Percentiles rank a stretch among this genome's conserved stretches.
These are phyloP conservation scores for Arachis stenosperma DNA, from an alignment of 306 rosid species.

Conservation along the genomic window DNA sequence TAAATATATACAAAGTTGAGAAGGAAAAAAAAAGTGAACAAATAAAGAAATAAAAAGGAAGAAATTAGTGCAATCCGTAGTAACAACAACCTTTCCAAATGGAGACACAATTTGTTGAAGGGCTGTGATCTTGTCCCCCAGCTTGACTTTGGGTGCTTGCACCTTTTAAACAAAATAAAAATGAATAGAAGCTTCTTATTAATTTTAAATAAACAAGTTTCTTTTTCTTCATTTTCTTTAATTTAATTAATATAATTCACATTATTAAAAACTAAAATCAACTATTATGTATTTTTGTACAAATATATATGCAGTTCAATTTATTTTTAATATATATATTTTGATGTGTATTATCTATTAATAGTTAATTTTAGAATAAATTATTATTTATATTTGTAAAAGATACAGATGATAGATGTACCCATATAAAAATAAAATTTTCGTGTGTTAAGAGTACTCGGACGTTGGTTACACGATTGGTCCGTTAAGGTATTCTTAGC, in stretches of 20 bases:
- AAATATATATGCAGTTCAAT: too few relatives aligned
- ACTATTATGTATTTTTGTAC: too few relatives aligned
- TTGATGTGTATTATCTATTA: too few relatives aligned
- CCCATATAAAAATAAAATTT: too few relatives aligned
- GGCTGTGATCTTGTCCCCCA: constrained; percentile 80
- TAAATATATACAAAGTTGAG: background rate
- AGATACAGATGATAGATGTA: too few relatives aligned
- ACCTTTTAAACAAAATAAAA: constrained; percentile 43
- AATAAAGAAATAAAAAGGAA: background rate
- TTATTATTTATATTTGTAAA: too few relatives aligned
- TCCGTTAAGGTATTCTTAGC: too few relatives aligned
- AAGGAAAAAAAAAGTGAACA: background rate
- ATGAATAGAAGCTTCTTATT: constrained; percentile 39
- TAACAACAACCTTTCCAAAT: constrained; percentile 97
- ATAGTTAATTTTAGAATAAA: too few relatives aligned
- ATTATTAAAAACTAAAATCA: too few relatives aligned
- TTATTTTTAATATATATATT: too few relatives aligned
- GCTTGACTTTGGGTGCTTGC: constrained; percentile 93
- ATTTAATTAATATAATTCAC: background rate
- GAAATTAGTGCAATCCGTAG: constrained; percentile 34
- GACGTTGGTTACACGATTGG: too few relatives aligned
- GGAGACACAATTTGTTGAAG: constrained; percentile 99
- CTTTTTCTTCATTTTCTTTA: constrained; percentile 27
- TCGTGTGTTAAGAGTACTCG: too few relatives aligned
- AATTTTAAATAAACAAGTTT: constrained; percentile 1